These are phyloP conservation scores for Aegilops longissima DNA, from an alignment of 176 grass and related monocot species.

Conservation along the genomic window DNA sequence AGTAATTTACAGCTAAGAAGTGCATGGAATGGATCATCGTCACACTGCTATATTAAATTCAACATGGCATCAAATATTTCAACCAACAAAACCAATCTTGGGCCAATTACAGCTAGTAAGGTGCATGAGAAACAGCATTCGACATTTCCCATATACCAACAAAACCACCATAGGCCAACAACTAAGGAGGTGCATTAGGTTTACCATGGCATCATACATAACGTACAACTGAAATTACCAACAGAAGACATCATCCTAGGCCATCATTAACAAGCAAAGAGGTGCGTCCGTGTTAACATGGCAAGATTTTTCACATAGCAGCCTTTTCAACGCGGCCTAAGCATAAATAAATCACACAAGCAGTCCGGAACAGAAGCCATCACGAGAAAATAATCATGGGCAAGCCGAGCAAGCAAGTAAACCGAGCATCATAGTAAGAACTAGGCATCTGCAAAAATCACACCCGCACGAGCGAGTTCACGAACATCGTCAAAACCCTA, in stretches of 20 bases:
- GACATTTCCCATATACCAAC: not conserved
- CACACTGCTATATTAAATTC: not conserved
- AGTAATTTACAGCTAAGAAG: not conserved
- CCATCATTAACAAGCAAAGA: not conserved
- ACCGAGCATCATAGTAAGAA: not conserved
- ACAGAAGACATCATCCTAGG: not conserved
- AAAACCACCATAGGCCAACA: not conserved
- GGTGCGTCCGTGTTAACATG: not conserved
- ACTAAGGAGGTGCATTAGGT: not conserved
- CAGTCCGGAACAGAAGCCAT: not conserved
- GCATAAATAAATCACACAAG: not conserved
- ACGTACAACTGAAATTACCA: not conserved
- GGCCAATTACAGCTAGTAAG: slow-evolving; percentile 1
- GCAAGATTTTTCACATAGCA: not conserved
- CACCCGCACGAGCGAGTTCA: not conserved
- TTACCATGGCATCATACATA: slow-evolving; percentile 2
- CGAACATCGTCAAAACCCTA: slow-evolving; percentile 1
- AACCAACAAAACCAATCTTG: not conserved
- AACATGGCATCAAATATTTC: not conserved
- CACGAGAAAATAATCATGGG: not conserved
- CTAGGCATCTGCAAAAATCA: not conserved
- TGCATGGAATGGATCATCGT: not conserved
- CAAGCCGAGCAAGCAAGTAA: not conserved
- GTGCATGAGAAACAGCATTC: not conserved
- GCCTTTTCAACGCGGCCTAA: not conserved